phyloP scores from a whole-genome alignment of 139 green algal genomes.

The Picochlorum sp. region DNA sequence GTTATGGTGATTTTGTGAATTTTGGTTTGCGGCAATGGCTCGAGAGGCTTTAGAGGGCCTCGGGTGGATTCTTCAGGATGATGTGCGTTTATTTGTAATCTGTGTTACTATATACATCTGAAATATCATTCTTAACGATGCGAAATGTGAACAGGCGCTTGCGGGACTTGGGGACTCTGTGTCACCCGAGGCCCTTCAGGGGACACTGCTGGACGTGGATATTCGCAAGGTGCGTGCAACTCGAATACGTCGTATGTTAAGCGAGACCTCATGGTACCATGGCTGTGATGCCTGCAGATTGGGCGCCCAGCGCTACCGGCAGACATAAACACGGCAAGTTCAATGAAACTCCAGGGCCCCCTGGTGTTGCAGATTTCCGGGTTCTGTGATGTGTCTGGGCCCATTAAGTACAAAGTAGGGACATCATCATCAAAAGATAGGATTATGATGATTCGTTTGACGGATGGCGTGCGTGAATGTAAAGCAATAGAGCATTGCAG shows the following conservation, averaged over 20 bases:
- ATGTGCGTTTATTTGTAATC: background rate
- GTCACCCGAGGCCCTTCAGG: background rate
- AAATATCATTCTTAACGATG: too few relatives aligned
- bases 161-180: background rate
- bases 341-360: slow-evolving; percentile 13
- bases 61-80: background rate
- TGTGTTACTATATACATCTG: too few relatives aligned
- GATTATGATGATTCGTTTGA: slow-evolving; percentile 20
- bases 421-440: slow-evolving; percentile 6
- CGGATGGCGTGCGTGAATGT: slow-evolving; percentile 15
- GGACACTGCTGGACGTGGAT: background rate
- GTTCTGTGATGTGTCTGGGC: slow-evolving; percentile 1
- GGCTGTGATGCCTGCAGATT: slow-evolving; percentile 13
- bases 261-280: background rate
- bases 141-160: background rate
- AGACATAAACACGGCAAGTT: slow-evolving; percentile 14
- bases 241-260: background rate
- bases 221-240: background rate
- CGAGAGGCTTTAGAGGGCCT: background rate
- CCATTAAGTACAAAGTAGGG: slow-evolving; percentile 6
- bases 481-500: slow-evolving; percentile 15
- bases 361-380: slow-evolving; percentile 15
- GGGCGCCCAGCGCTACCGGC: slow-evolving; percentile 12
- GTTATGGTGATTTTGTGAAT: too few relatives aligned
- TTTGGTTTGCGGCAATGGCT: background rate